phyloP scores from a whole-genome alignment of 495 filamentous ascomycete species.

The Bryoglossum gracile region DNA sequence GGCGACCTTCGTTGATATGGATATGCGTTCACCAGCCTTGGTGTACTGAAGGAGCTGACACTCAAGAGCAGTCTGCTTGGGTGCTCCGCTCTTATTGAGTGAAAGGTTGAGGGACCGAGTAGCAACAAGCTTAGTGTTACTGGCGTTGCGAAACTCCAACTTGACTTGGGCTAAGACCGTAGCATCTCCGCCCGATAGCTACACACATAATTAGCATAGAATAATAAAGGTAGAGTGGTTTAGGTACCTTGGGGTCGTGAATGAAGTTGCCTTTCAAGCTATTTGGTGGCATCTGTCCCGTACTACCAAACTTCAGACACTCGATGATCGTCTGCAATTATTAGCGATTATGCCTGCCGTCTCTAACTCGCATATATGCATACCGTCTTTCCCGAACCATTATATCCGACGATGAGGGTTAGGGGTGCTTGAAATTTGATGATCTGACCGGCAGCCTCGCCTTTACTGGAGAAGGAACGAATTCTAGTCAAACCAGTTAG shows the following conservation, averaged over 20 bases:
- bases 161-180: constrained; percentile 90
- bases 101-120: constrained; percentile 77
- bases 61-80: constrained; percentile 72
- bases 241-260: constrained; percentile 75
- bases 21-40: constrained; percentile 71
- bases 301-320: constrained; percentile 97
- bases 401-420: constrained; percentile 92
- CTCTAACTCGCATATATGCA: constrained; percentile 15
- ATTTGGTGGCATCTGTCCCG: constrained; percentile 87
- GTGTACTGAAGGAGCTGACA: constrained; percentile 64
- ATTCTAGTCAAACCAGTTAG: constrained; percentile 44
- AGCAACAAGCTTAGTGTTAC: constrained; percentile 68
- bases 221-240: background rate
- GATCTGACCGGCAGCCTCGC: constrained; percentile 61
- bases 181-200: constrained; percentile 81
- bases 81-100: constrained; percentile 71
- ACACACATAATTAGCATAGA: constrained; percentile 2
- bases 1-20: constrained; percentile 68
- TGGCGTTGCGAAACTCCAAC: constrained; percentile 71
- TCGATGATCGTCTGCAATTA: constrained; percentile 79
- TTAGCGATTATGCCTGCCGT: constrained; percentile 13
- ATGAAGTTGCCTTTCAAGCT: constrained; percentile 93
- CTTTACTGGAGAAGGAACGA: constrained; percentile 93
- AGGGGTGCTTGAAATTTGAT: constrained; percentile 86
- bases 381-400: constrained; percentile 93